Evolutionary conservation across 1,284 basidiomycete species (phyloP).

Genomic region (Cutaneotrichosporon daszewskae): DNA sequence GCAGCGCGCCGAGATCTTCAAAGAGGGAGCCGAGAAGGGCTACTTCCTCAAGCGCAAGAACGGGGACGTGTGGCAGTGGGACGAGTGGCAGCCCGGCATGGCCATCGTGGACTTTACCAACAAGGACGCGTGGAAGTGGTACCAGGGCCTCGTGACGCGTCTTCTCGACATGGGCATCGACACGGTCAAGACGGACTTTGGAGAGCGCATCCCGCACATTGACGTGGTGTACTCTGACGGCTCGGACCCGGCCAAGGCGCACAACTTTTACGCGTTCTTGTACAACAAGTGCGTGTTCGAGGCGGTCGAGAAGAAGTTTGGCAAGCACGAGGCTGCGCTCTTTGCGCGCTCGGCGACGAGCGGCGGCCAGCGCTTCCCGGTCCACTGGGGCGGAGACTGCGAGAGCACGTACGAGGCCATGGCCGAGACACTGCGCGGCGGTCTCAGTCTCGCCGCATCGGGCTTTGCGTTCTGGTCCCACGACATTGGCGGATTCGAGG

Average conservation of each 20-base stretch:
- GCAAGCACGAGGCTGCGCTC: conserved; percentile 61
- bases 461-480: conserved; percentile 67
- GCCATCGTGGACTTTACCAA: conserved; percentile 67
- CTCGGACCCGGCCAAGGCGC: conserved; percentile 55
- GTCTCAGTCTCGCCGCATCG: conserved; percentile 60
- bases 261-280: conserved; percentile 55
- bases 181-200: conserved; percentile 61
- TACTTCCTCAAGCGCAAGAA: conserved; percentile 66
- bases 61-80: conserved; percentile 65
- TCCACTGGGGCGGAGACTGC: conserved; percentile 66
- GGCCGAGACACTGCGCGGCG: conserved; percentile 65
- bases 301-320: conserved; percentile 57
- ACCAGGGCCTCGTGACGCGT: conserved; percentile 55
- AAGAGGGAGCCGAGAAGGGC: conserved; percentile 60
- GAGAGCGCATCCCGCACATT: conserved; percentile 58
- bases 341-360: conserved; percentile 63
- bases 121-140: conserved; percentile 63
- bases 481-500: conserved; percentile 70
- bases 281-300: conserved; percentile 68
- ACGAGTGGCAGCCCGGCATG: conserved; percentile 34
- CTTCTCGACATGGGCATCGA: conserved; percentile 67
- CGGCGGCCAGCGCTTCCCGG: conserved; percentile 59
- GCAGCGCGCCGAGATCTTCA: conserved; percentile 63
- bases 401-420: conserved; percentile 72
- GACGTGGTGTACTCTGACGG: conserved; percentile 61